A percentile compares a stretch with the other conserved stretches of the same genome.
phyloP scores from a whole-genome alignment of 495 filamentous ascomycete species.

The Tuber magnatum region DNA sequence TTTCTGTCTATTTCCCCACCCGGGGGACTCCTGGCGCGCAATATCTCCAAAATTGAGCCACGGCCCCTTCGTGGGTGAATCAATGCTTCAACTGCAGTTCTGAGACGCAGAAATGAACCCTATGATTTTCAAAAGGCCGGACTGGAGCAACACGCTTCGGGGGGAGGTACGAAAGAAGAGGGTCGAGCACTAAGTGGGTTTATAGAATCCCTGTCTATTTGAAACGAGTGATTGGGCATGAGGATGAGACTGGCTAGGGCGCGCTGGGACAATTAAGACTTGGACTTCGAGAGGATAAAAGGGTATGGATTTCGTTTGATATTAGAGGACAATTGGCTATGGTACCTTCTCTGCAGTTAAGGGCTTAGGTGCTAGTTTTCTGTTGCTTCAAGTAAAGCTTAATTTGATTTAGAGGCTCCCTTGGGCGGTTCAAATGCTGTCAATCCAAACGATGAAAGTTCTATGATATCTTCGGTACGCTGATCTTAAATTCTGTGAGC shows the following conservation, averaged over 20 bases:
- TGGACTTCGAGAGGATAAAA: not conserved
- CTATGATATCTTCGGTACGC: not conserved
- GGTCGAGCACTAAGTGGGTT: not conserved
- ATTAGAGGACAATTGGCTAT: not conserved
- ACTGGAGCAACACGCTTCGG: not conserved
- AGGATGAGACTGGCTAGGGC: not conserved
- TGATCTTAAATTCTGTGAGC: not conserved
- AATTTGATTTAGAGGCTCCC: not conserved
- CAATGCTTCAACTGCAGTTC: not conserved
- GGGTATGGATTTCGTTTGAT: not conserved
- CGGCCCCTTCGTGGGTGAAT: not conserved
- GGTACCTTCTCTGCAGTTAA: not conserved
- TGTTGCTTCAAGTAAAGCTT: not conserved
- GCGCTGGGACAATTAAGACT: not conserved
- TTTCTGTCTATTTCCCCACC: too few species aligned
- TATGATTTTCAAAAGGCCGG: not conserved
- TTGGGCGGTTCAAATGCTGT: not conserved
- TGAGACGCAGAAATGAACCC: not conserved
- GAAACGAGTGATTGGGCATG: not conserved
- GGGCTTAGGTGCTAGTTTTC: not conserved
- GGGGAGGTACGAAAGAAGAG: not conserved
- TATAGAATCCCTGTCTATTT: not conserved
- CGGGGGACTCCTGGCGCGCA: too few species aligned
- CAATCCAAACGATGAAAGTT: not conserved
- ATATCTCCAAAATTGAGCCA: not conserved